Evolutionary conservation across 257 asterid genomes (phyloP).

Genomic region (Ligustrum vulgare): DNA sequence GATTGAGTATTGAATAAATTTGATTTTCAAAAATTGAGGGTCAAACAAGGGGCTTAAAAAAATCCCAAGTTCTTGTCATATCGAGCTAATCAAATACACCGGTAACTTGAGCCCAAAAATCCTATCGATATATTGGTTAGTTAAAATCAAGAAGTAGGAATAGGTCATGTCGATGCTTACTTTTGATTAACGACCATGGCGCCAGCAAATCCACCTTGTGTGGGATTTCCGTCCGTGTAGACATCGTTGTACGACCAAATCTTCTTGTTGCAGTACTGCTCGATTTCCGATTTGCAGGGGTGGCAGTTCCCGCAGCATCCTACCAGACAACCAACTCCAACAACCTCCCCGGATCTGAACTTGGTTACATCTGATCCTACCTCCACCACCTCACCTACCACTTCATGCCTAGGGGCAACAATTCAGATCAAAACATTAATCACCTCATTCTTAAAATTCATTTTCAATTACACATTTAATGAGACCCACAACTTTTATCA

Average conservation of each 20-base stretch:
- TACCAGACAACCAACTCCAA: conserved; percentile 81
- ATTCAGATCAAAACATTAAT: background rate
- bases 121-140: too few relatives aligned
- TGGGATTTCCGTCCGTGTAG: conserved; percentile 78
- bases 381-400: conserved; percentile 87
- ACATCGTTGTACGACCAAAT: conserved; percentile 95
- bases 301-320: conserved; percentile 78
- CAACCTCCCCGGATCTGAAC: conserved; percentile 68
- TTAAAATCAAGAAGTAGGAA: background rate
- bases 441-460: too few relatives aligned
- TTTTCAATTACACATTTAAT: too few relatives aligned
- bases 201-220: conserved; percentile 86
- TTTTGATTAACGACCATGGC: conserved; percentile 84
- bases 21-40: too few relatives aligned
- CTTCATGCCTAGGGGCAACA: conserved; percentile 66
- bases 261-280: conserved; percentile 93
- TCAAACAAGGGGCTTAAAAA: too few relatives aligned
- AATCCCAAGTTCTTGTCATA: background rate
- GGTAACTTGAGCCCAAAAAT: background rate
- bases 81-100: background rate
- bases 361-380: conserved; percentile 75
- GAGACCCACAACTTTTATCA: too few relatives aligned
- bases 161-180: conserved; percentile 36
- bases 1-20: too few relatives aligned
- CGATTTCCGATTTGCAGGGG: conserved; percentile 70